Conservation (phyloP, 2,329 filamentous ascomycete species). For the Metarhizium rileyi region DNA sequence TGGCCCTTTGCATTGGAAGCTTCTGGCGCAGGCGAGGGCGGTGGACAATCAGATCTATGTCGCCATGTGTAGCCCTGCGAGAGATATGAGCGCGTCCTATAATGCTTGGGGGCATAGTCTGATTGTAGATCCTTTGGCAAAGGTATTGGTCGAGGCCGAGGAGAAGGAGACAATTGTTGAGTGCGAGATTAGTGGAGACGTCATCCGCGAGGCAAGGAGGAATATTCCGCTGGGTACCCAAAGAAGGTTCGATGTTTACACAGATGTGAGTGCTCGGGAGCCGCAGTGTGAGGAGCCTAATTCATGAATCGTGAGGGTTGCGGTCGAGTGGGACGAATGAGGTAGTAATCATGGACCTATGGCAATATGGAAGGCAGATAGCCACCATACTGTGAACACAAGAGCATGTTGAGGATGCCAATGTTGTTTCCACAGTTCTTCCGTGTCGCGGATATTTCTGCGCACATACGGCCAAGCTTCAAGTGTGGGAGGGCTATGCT, state of each 20-base stretch:
- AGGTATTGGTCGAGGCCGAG: slow-evolving; percentile 68
- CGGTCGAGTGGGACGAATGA: not conserved
- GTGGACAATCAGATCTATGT: slow-evolving; percentile 95
- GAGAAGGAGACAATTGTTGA: slow-evolving; percentile 69
- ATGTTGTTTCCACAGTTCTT: not conserved
- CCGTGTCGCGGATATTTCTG: not conserved
- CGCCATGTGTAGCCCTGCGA: slow-evolving; percentile 80
- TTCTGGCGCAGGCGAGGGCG: slow-evolving; percentile 73
- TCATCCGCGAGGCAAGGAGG: slow-evolving; percentile 65
- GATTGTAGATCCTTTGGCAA: slow-evolving; percentile 78
- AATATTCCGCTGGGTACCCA: slow-evolving; percentile 79
- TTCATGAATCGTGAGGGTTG: not conserved
- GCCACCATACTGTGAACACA: not conserved
- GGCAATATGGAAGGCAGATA: not conserved
- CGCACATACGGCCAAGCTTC: not conserved
- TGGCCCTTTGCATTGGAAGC: slow-evolving; percentile 81
- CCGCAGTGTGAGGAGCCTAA: slow-evolving; percentile 25
- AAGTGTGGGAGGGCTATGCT: not conserved
- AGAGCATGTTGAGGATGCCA: not conserved
- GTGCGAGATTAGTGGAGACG: slow-evolving; percentile 57
- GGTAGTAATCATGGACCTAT: no score
- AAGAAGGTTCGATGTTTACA: slow-evolving; percentile 90
- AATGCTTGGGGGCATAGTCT: slow-evolving; percentile 89
- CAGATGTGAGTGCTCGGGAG: slow-evolving; percentile 65
- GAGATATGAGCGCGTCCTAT: slow-evolving; percentile 68